phyloP scores from a whole-genome alignment of 2,329 filamentous ascomycete species.

The Sporothrix phasma region DNA sequence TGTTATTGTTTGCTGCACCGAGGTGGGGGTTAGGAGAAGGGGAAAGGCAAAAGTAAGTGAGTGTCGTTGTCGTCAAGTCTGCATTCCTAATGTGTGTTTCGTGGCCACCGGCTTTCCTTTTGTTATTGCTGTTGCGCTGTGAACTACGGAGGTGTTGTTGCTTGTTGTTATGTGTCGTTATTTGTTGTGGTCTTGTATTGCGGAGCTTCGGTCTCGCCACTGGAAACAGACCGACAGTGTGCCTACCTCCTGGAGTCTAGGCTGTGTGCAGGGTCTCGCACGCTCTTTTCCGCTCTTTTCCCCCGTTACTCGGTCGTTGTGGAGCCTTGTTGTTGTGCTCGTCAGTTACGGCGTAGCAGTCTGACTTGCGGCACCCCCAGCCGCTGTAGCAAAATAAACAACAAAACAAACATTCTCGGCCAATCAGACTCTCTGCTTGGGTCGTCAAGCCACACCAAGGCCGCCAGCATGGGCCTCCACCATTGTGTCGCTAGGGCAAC shows the following conservation, averaged over 20 bases:
- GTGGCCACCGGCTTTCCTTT: neutral
- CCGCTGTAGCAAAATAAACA: slow-evolving; percentile 14
- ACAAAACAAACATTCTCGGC: slow-evolving; percentile 12
- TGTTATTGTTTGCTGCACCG: neutral
- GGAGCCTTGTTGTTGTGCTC: slow-evolving; percentile 5
- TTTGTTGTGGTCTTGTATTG: slow-evolving; percentile 2
- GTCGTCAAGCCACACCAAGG: slow-evolving; percentile 13
- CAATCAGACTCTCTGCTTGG: slow-evolving; percentile 12
- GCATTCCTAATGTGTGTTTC: slow-evolving; percentile 9
- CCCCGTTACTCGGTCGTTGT: neutral
- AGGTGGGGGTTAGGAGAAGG: neutral
- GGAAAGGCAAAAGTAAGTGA: neutral
- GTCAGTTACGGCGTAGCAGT: slow-evolving; percentile 10
- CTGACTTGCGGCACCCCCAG: neutral
- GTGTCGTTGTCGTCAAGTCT: slow-evolving; percentile 10
- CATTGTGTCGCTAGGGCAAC: slow-evolving; percentile 18
- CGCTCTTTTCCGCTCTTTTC: neutral
- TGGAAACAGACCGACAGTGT: neutral
- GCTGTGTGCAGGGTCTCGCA: neutral
- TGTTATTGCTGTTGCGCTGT: neutral
- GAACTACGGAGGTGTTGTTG: neutral
- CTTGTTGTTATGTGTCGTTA: slow-evolving; percentile 1
- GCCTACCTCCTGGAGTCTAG: neutral
- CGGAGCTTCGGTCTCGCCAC: neutral
- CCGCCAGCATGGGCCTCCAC: neutral